These are phyloP conservation scores for Apiotrichum porosum DNA, from an alignment of 1,284 basidiomycete genomes.

Conservation along the genomic window DNA sequence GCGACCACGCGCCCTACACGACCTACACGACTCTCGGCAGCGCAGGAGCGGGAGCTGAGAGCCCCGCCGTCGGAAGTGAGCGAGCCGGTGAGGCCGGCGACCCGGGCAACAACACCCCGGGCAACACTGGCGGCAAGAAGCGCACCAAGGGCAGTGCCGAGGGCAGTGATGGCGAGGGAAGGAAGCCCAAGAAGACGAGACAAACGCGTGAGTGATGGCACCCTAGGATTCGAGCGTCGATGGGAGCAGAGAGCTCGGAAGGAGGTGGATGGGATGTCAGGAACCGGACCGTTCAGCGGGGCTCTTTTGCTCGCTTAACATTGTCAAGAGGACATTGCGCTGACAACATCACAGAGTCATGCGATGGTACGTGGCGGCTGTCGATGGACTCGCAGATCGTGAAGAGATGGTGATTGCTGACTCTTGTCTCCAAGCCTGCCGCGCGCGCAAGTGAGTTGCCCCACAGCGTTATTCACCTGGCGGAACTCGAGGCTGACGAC, in stretches of 20 bases:
- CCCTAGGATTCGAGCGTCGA: too few relatives aligned
- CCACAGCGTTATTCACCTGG: too few relatives aligned
- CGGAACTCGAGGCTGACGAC: slow-evolving; percentile 2
- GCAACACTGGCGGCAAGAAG: slow-evolving; percentile 3
- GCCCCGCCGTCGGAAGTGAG: background rate
- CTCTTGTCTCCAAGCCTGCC: slow-evolving; percentile 41
- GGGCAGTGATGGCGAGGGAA: slow-evolving; percentile 11
- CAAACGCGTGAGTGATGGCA: slow-evolving; percentile 45
- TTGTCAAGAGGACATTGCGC: too few relatives aligned
- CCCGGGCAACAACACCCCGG: background rate
- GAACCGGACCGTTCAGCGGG: too few relatives aligned
- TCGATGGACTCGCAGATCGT: too few relatives aligned
- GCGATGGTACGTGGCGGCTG: slow-evolving; percentile 36
- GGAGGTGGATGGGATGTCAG: too few relatives aligned
- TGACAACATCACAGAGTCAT: slow-evolving; percentile 39
- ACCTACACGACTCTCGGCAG: background rate
- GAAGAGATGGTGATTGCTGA: too few relatives aligned
- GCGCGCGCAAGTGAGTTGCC: slow-evolving; percentile 40
- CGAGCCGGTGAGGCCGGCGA: background rate
- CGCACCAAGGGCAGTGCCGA: slow-evolving; percentile 1
- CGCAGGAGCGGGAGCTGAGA: background rate
- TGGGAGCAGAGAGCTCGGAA: too few relatives aligned
- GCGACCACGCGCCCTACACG: background rate
- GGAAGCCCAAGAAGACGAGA: slow-evolving; percentile 39
- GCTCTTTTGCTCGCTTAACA: too few relatives aligned